Conservation (phyloP, 257 asterid genomes). For the Solanum bulbocastanum region DNA sequence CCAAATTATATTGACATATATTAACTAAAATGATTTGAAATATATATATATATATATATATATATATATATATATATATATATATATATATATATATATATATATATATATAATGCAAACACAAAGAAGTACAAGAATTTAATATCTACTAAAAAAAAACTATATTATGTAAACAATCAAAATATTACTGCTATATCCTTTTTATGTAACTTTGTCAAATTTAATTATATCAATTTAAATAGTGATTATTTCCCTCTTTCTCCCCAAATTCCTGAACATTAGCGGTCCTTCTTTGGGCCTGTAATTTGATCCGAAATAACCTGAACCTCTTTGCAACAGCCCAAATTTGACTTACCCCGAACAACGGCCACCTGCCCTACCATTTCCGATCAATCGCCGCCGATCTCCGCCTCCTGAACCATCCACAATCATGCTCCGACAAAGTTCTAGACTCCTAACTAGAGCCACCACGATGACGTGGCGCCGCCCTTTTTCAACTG, state of each 20-base stretch:
- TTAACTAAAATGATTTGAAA: too few species aligned
- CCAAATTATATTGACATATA: too few species aligned
- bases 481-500: slow-evolving; percentile 53
- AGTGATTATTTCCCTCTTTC: not conserved
- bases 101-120: too few species aligned
- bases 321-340: not conserved
- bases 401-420: slow-evolving; percentile 10
- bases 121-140: too few species aligned
- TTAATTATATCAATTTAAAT: too few species aligned
- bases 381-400: slow-evolving; percentile 2
- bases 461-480: slow-evolving; percentile 51
- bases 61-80: too few species aligned
- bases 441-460: slow-evolving; percentile 26
- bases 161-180: too few species aligned
- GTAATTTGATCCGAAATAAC: not conserved
- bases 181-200: too few species aligned
- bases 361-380: not conserved
- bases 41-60: too few species aligned
- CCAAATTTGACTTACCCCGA: not conserved
- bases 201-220: too few species aligned
- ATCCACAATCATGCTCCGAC: slow-evolving; percentile 38
- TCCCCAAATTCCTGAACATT: not conserved
- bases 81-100: too few species aligned
- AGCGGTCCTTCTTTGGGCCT: not conserved
- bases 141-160: too few species aligned